Conservation (phyloP, 2,329 filamentous ascomycete species). For the Aspergillus sojae region DNA sequence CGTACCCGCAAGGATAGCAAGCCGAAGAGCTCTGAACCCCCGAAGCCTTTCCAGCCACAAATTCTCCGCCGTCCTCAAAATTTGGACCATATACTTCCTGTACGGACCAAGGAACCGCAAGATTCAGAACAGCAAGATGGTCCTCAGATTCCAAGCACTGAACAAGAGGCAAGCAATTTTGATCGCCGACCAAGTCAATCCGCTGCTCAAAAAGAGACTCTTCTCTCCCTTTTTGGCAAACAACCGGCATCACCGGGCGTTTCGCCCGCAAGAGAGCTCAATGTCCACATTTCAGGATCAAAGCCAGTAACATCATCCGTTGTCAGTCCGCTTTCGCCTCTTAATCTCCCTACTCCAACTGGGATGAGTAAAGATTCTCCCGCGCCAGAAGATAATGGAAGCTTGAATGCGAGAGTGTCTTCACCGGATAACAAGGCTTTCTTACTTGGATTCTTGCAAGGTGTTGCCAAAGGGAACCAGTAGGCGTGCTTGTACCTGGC, state of each 20-base stretch:
- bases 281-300: conserved; percentile 22
- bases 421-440: conserved; percentile 75
- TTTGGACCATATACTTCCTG: conserved; percentile 32
- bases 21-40: conserved; percentile 33
- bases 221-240: conserved; percentile 67
- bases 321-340: conserved; percentile 36
- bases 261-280: conserved; percentile 23
- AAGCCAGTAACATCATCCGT: conserved; percentile 28
- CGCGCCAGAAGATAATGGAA: conserved; percentile 45
- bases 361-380: conserved; percentile 24
- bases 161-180: conserved; percentile 25
- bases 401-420: conserved; percentile 51
- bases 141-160: conserved; percentile 9
- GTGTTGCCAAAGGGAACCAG: conserved; percentile 49
- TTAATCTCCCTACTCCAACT: conserved; percentile 23
- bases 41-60: conserved; percentile 56
- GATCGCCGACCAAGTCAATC: conserved; percentile 47
- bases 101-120: conserved; percentile 28
- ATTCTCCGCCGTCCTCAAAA: conserved; percentile 56
- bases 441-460: conserved; percentile 72
- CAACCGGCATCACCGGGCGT: conserved; percentile 30
- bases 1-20: conserved; percentile 20
- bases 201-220: conserved; percentile 49
- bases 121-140: conserved; percentile 19
- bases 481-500: conserved; percentile 18